A percentile compares a stretch with the other conserved stretches of the same genome.
Conservation (phyloP, 192 early-diverging fungal species). For the Neocallimastix lanati region DNA sequence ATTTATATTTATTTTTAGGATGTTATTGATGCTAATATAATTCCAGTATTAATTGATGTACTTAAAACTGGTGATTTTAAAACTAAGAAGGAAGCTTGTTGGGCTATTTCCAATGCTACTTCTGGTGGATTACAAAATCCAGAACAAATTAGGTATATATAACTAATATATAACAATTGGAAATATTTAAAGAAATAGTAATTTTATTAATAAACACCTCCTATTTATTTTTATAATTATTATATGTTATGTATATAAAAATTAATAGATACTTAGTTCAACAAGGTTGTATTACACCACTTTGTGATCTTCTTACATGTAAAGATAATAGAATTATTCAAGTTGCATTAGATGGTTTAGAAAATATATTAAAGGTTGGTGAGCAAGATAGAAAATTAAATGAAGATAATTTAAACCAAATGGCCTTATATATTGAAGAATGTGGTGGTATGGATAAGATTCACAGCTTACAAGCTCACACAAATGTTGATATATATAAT, state of each 20-base stretch:
- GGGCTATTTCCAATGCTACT: slow-evolving; percentile 97
- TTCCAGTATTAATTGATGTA: slow-evolving; percentile 76
- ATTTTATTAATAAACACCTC: too few relatives aligned
- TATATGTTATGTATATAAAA: too few relatives aligned
- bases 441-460: slow-evolving; percentile 91
- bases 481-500: slow-evolving; percentile 89
- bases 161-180: neutral
- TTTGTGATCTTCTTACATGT: slow-evolving; percentile 77
- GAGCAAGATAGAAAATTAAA: slow-evolving; percentile 50
- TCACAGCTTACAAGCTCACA: slow-evolving; percentile 82
- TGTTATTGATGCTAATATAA: slow-evolving; percentile 85
- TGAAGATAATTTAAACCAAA: slow-evolving; percentile 55
- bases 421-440: slow-evolving; percentile 78
- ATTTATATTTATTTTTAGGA: slow-evolving; percentile 24
- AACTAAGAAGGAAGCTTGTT: slow-evolving; percentile 98
- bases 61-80: slow-evolving; percentile 84
- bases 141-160: slow-evolving; percentile 64
- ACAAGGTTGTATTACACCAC: slow-evolving; percentile 84
- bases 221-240: too few relatives aligned
- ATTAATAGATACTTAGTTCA: slow-evolving; percentile 48
- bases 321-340: slow-evolving; percentile 93
- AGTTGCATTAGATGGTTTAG: slow-evolving; percentile 91
- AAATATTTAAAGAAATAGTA: too few relatives aligned
- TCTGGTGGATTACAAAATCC: slow-evolving; percentile 80
- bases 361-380: slow-evolving; percentile 95